phyloP scores from a whole-genome alignment of 495 filamentous ascomycete genomes.

The Achaetomiella virescens region DNA sequence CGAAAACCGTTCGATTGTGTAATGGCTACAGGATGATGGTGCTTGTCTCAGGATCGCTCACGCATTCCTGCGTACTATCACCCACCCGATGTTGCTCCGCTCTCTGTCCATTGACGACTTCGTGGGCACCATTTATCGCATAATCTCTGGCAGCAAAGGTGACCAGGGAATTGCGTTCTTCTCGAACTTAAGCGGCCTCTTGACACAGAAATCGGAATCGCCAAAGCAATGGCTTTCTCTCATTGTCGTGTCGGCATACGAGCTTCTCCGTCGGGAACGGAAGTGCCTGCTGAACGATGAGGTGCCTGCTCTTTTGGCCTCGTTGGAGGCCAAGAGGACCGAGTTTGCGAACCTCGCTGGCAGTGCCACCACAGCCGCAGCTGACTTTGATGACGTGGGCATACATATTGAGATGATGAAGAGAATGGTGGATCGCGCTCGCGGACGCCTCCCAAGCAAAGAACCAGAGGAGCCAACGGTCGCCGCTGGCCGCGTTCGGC shows the following conservation, averaged over 20 bases:
- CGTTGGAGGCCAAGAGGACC: neutral
- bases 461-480: neutral
- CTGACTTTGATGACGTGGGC: neutral
- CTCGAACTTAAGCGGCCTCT: neutral
- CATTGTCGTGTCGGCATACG: neutral
- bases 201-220: neutral
- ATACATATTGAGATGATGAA: neutral
- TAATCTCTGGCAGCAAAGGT: constrained; percentile 5
- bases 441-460: neutral
- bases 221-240: neutral
- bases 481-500: no score
- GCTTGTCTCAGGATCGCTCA: neutral
- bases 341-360: neutral
- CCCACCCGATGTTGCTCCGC: constrained; percentile 5
- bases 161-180: constrained; percentile 4
- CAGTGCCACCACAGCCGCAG: neutral
- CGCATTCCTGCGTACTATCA: neutral
- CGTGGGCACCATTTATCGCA: constrained; percentile 10
- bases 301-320: neutral
- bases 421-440: constrained; percentile 1
- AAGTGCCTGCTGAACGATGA: constrained; percentile 9
- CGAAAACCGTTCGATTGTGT: neutral
- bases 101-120: constrained; percentile 9
- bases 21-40: neutral
- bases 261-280: constrained; percentile 10